phyloP scores from a whole-genome alignment of 2,329 filamentous ascomycete species.

The Trichoderma gracile region DNA sequence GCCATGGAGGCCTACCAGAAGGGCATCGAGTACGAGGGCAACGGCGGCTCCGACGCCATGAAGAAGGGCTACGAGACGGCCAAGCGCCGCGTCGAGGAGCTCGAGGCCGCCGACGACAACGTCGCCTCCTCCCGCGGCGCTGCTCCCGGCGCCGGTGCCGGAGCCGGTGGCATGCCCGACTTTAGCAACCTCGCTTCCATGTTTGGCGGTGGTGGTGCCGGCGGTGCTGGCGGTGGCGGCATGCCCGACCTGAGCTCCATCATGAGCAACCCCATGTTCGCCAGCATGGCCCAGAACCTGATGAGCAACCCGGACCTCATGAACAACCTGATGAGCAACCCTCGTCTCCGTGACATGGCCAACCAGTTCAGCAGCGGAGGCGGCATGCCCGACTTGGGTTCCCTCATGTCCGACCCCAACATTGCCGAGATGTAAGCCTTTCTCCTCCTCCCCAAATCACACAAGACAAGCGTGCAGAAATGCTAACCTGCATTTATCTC shows the following conservation, averaged over 20 bases:
- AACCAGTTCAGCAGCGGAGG: constrained; percentile 73
- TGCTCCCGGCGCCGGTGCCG: constrained; percentile 47
- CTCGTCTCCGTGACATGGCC: constrained; percentile 82
- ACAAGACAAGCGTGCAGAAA: neutral
- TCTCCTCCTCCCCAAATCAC: no score
- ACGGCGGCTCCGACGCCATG: constrained; percentile 94
- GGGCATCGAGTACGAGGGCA: constrained; percentile 92
- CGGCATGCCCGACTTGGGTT: constrained; percentile 84
- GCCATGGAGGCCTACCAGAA: constrained; percentile 92
- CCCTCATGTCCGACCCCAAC: constrained; percentile 87
- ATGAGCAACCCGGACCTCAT: constrained; percentile 97
- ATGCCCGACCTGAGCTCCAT: constrained; percentile 86
- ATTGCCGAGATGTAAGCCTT: constrained; percentile 86
- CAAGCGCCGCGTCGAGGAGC: constrained; percentile 80
- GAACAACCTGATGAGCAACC: constrained; percentile 92
- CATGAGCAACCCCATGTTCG: constrained; percentile 99
- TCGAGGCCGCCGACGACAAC: constrained; percentile 53
- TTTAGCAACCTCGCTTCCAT: constrained; percentile 70
- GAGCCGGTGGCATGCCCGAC: constrained; percentile 67
- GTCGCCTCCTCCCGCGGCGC: constrained; percentile 45
- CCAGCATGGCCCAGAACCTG: constrained; percentile 92
- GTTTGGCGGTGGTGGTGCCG: constrained; percentile 67
- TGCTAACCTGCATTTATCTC: neutral
- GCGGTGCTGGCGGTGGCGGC: constrained; percentile 67
- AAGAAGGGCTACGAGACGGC: constrained; percentile 95